Conservation (phyloP, 352 stramenopile genomes). For the Globisporangium middletonii region DNA sequence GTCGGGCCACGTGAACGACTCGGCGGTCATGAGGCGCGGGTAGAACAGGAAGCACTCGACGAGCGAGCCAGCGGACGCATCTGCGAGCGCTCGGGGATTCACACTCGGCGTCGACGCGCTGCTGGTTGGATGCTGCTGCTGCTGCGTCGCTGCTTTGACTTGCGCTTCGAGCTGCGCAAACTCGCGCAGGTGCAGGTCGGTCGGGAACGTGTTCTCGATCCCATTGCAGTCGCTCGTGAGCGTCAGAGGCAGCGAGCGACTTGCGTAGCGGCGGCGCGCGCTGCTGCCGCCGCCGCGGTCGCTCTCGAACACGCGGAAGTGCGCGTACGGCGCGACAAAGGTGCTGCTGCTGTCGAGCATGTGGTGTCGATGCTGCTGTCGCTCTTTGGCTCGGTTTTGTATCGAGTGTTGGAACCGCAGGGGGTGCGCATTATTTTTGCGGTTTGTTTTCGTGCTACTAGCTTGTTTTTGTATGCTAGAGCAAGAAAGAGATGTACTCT, state of each 20-base stretch:
- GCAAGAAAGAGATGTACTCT: background rate
- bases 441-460: background rate
- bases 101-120: conserved; percentile 3
- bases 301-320: conserved; percentile 55
- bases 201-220: conserved; percentile 13
- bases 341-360: conserved; percentile 27
- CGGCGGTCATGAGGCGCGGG: conserved; percentile 38
- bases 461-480: background rate
- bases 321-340: conserved; percentile 37
- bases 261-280: background rate
- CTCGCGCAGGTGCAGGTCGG: conserved; percentile 48
- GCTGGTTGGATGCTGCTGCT: conserved; percentile 30
- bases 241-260: background rate
- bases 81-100: conserved; percentile 10
- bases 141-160: conserved; percentile 27
- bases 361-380: background rate
- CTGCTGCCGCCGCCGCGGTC: conserved; percentile 10
- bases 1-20: conserved; percentile 59
- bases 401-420: background rate
- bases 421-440: no score
- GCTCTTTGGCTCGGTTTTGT: background rate
- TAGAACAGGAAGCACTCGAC: conserved; percentile 53
- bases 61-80: conserved; percentile 15
- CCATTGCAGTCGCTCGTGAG: background rate
- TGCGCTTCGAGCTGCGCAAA: conserved; percentile 56